A percentile compares a stretch with the other conserved stretches of the same genome.
Conservation (phyloP, 164 flowering plant genomes). For the Stephania japonica region DNA sequence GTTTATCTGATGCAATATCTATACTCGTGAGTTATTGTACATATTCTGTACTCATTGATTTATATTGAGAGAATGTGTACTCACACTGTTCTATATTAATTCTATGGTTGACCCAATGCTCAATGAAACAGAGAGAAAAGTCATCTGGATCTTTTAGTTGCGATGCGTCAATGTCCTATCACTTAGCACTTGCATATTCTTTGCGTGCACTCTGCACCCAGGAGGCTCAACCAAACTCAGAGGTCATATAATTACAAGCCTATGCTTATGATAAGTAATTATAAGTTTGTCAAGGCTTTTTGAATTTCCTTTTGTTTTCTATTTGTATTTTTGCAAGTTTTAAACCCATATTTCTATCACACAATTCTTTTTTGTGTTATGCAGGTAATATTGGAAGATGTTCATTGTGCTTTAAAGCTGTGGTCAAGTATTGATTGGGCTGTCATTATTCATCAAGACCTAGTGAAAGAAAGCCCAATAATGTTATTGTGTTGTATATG, state of each 20-base stretch:
- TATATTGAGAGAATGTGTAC: neutral
- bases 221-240: slow-evolving; percentile 56
- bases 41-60: neutral
- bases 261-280: slow-evolving; percentile 20
- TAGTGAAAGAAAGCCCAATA: slow-evolving; percentile 34
- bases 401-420: slow-evolving; percentile 44
- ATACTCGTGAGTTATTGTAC: slow-evolving; percentile 40
- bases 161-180: slow-evolving; percentile 30
- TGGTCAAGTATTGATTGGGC: slow-evolving; percentile 42
- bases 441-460: slow-evolving; percentile 21
- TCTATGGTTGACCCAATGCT: slow-evolving; percentile 10
- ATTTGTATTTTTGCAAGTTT: neutral
- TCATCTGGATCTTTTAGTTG: slow-evolving; percentile 9
- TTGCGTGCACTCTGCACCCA: slow-evolving; percentile 62
- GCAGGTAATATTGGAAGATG: slow-evolving; percentile 60
- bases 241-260: slow-evolving; percentile 42
- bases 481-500: slow-evolving; percentile 45
- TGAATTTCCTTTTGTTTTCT: neutral
- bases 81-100: neutral
- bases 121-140: slow-evolving; percentile 31
- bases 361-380: slow-evolving; percentile 5
- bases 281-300: neutral
- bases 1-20: slow-evolving; percentile 68
- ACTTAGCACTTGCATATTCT: slow-evolving; percentile 59
- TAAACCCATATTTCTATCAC: neutral